These are phyloP conservation scores for Cladosporium sphaerospermum DNA, from an alignment of 2,329 filamentous ascomycete genomes.

Conservation along the genomic window DNA sequence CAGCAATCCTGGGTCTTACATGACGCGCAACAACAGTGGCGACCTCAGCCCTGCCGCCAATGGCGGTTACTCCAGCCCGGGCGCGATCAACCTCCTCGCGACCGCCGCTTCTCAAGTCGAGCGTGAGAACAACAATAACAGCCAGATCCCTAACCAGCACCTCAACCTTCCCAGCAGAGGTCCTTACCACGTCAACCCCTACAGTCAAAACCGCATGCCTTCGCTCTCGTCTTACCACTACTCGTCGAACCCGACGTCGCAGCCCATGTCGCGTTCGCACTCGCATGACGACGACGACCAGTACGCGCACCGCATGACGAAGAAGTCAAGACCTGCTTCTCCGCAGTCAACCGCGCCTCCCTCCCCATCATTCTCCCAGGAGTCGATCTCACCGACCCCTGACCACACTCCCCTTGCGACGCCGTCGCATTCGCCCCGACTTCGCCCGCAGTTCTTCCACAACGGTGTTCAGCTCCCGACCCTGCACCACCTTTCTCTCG, in stretches of 20 bases:
- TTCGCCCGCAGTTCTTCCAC: constrained; percentile 66
- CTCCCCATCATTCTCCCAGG: constrained; percentile 92
- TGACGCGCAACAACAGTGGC: constrained; percentile 49
- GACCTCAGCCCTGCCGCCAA: constrained; percentile 41
- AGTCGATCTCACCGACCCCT: constrained; percentile 89
- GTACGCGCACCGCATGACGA: constrained; percentile 68
- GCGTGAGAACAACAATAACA: constrained; percentile 43
- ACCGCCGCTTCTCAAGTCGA: constrained; percentile 62
- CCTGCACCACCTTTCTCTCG: constrained; percentile 65
- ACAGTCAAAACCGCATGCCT: constrained; percentile 58
- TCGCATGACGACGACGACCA: constrained; percentile 78
- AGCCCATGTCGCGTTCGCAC: constrained; percentile 88
- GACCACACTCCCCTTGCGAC: constrained; percentile 98
- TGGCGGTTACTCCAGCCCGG: constrained; percentile 32
- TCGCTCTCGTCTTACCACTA: constrained; percentile 71
- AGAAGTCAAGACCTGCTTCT: constrained; percentile 87
- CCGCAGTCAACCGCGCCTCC: constrained; percentile 93
- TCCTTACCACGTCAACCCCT: constrained; percentile 40
- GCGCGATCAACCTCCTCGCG: constrained; percentile 64
- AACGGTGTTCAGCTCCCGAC: constrained; percentile 77
- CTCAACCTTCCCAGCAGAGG: constrained; percentile 26
- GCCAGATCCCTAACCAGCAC: constrained; percentile 38
- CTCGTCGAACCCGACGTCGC: constrained; percentile 40
- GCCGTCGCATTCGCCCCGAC: constrained; percentile 85
- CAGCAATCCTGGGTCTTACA: constrained; percentile 51